Percentiles rank a stretch among this genome's conserved stretches.
Conservation (phyloP, 805 yeast species). For the Teunomyces panamensis region DNA sequence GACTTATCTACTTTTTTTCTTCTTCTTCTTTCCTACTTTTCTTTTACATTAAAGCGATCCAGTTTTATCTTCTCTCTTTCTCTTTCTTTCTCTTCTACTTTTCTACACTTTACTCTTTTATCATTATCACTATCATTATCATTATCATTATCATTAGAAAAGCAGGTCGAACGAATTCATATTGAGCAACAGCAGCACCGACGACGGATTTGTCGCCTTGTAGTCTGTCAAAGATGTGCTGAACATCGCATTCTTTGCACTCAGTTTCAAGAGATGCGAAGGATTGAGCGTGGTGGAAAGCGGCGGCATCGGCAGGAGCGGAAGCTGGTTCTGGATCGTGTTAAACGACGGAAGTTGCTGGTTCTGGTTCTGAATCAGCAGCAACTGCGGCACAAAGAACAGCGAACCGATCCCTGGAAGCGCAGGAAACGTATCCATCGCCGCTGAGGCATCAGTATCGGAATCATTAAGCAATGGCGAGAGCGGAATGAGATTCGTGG, state of each 20-base stretch:
- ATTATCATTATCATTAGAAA: too few relatives aligned
- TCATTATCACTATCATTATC: too few relatives aligned
- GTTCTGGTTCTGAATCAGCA: conserved; percentile 25
- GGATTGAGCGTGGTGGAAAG: conserved; percentile 24
- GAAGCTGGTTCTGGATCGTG: conserved; percentile 32
- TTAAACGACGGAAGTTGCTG: conserved; percentile 37
- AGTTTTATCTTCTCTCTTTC: too few relatives aligned
- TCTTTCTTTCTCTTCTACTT: too few relatives aligned
- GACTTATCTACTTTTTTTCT: too few relatives aligned
- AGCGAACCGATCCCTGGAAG: neutral
- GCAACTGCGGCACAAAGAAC: conserved; percentile 17
- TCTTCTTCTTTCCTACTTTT: too few relatives aligned
- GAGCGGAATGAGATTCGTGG: conserved; percentile 25
- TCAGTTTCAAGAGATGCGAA: conserved; percentile 19
- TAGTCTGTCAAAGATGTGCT: neutral
- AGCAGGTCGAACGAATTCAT: neutral
- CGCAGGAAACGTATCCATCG: conserved; percentile 3
- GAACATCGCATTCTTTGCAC: neutral
- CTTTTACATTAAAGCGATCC: too few relatives aligned
- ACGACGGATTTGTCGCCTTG: neutral
- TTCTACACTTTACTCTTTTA: too few relatives aligned
- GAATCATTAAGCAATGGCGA: conserved; percentile 28
- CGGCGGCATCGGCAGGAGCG: conserved; percentile 25
- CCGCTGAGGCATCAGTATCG: conserved; percentile 14
- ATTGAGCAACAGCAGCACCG: neutral